Evolutionary conservation across 2,329 filamentous ascomycete species (phyloP).

Genomic region (Pleomassaria siparia): DNA sequence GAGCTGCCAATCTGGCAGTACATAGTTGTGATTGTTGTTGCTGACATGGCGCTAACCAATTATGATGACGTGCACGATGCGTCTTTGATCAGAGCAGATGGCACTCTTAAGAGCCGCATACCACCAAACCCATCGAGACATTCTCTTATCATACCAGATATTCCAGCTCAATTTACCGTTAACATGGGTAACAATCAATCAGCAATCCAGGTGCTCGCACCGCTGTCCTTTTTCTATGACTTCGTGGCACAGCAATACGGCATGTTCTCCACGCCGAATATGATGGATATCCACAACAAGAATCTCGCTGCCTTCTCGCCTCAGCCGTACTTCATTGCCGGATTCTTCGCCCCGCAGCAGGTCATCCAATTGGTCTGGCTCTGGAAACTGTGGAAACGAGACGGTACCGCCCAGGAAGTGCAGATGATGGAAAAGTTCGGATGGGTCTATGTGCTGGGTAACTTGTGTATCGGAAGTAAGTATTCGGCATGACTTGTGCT

Average conservation of each 20-base stretch:
- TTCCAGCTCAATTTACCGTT: not conserved
- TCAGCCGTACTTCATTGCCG: constrained; percentile 60
- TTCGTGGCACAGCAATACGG: constrained; percentile 63
- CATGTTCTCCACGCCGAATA: constrained; percentile 58
- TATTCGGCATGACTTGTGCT: constrained; percentile 9
- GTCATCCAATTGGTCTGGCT: constrained; percentile 61
- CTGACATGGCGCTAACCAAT: not conserved
- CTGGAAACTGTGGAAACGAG: constrained; percentile 56
- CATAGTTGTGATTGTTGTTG: not conserved
- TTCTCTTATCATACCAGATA: too few species aligned
- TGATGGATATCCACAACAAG: constrained; percentile 61
- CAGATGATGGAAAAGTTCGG: constrained; percentile 56
- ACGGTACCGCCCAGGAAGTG: constrained; percentile 48
- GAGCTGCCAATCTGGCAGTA: too few species aligned
- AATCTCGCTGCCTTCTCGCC: constrained; percentile 63
- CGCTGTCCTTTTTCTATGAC: constrained; percentile 57
- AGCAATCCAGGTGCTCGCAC: constrained; percentile 57
- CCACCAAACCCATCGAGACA: not conserved
- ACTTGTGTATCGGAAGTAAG: constrained; percentile 60
- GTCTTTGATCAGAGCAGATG: not conserved
- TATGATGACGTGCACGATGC: constrained; percentile 9
- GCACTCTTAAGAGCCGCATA: not conserved
- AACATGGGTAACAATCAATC: constrained; percentile 57
- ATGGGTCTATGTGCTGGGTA: constrained; percentile 59
- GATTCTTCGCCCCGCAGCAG: constrained; percentile 64